phyloP scores from a whole-genome alignment of 1,139 yeast species.

The Candida sojae region DNA sequence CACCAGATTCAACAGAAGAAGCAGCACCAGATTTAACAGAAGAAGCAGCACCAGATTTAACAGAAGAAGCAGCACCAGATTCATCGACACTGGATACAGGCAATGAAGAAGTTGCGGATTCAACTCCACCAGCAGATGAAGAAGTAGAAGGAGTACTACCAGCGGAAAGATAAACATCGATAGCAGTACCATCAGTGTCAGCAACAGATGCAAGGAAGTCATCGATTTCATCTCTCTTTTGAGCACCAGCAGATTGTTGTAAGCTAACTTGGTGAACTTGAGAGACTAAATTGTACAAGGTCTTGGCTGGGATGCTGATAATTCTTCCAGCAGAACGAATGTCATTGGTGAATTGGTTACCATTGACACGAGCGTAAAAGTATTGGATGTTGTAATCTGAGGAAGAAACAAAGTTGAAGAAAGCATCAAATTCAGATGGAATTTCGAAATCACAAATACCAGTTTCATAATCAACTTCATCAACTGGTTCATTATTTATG shows the following conservation, averaged over 20 bases:
- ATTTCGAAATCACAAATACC: constrained; percentile 46
- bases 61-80: not conserved
- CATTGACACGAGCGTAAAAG: constrained; percentile 34
- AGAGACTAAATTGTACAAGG: constrained; percentile 23
- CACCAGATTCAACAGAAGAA: constrained; percentile 4
- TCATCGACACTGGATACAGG: not conserved
- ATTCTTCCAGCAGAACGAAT: constrained; percentile 37
- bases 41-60: constrained; percentile 2
- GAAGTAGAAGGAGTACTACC: constrained; percentile 21
- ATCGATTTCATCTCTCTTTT: constrained; percentile 36
- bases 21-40: constrained; percentile 5
- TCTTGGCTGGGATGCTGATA: constrained; percentile 34
- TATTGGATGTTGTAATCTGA: constrained; percentile 39
- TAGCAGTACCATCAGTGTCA: constrained; percentile 5
- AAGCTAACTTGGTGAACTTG: constrained; percentile 34
- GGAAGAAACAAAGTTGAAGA: constrained; percentile 26
- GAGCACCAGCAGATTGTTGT: constrained; percentile 16
- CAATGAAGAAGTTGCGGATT: too few relatives aligned
- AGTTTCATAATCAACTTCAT: constrained; percentile 42
- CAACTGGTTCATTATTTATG: constrained; percentile 32
- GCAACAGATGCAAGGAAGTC: constrained; percentile 34
- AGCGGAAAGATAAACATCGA: constrained; percentile 10
- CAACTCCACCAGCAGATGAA: not conserved
- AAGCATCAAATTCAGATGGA: constrained; percentile 29
- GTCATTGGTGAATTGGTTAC: constrained; percentile 33